Conservation (phyloP, 2,329 filamentous ascomycete species). For the Talaromyces sp. region DNA sequence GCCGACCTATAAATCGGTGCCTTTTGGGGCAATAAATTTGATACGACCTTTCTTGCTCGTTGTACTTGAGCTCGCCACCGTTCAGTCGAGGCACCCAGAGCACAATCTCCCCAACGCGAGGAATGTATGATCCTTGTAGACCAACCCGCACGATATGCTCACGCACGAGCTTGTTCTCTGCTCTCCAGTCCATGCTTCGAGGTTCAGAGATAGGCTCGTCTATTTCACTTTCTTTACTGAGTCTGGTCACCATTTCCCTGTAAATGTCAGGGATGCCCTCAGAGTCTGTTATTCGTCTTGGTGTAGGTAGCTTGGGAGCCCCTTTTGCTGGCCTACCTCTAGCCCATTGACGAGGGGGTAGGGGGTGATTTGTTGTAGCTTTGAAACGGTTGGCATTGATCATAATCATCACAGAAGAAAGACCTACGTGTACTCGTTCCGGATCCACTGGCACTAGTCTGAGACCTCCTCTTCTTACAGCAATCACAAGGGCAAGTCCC, state of each 20-base stretch:
- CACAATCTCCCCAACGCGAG: constrained; percentile 56
- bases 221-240: constrained; percentile 41
- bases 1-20: constrained; percentile 35
- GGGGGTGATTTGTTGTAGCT: background rate
- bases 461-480: constrained; percentile 35
- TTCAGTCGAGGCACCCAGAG: constrained; percentile 44
- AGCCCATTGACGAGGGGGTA: background rate
- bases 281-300: constrained; percentile 11
- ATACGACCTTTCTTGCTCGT: constrained; percentile 28
- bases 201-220: constrained; percentile 50
- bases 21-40: constrained; percentile 35
- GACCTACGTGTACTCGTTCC: constrained; percentile 8
- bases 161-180: constrained; percentile 45
- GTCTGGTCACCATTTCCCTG: constrained; percentile 48
- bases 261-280: constrained; percentile 56
- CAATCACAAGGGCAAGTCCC: constrained; percentile 50
- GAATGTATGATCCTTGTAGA: constrained; percentile 50
- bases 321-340: constrained; percentile 8
- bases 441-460: constrained; percentile 1
- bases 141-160: constrained; percentile 42
- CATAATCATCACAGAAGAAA: background rate
- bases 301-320: background rate
- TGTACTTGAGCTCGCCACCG: constrained; percentile 38
- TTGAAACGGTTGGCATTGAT: background rate
- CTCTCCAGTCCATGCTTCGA: constrained; percentile 56